These are phyloP conservation scores for Fusarium sarcochroum DNA, from an alignment of 2,329 filamentous ascomycete genomes.

Conservation along the genomic window DNA sequence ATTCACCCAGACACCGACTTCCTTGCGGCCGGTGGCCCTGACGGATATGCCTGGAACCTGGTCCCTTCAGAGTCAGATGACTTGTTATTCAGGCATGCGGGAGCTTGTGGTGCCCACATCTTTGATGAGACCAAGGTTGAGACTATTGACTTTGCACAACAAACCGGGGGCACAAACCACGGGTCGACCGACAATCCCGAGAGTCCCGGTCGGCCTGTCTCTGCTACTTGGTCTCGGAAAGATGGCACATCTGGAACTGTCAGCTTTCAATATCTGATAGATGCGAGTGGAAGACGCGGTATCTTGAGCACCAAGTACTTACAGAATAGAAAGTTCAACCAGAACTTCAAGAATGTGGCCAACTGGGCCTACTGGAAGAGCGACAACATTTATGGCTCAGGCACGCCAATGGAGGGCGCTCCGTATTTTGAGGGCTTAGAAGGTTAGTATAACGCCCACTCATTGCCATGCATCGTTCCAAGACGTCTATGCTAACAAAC, in stretches of 20 bases:
- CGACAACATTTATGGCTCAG: constrained; percentile 51
- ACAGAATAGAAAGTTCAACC: constrained; percentile 63
- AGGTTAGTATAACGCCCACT: constrained; percentile 37
- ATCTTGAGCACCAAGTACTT: constrained; percentile 63
- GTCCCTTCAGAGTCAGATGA: constrained; percentile 62
- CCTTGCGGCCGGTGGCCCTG: constrained; percentile 55
- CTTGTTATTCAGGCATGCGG: constrained; percentile 60
- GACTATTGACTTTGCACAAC: constrained; percentile 50
- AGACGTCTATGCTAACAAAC: too few species aligned
- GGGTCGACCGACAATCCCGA: neutral
- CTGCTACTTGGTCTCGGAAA: constrained; percentile 54
- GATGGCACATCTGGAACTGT: constrained; percentile 57
- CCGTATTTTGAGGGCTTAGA: constrained; percentile 62
- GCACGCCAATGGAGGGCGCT: constrained; percentile 52
- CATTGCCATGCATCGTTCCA: too few species aligned
- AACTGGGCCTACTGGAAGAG: constrained; percentile 64
- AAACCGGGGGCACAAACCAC: neutral
- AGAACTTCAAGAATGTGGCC: constrained; percentile 64
- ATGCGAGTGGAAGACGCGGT: constrained; percentile 62
- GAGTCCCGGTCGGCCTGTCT: constrained; percentile 52
- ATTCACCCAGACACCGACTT: constrained; percentile 57
- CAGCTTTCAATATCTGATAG: constrained; percentile 62
- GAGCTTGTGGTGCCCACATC: constrained; percentile 54
- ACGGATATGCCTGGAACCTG: constrained; percentile 61
- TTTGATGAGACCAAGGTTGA: constrained; percentile 59